Evolutionary conservation across 352 stramenopile species (phyloP), one percentile per base, ranked within the genome.

Genomic region (Globisporangium nagaii): DNA sequence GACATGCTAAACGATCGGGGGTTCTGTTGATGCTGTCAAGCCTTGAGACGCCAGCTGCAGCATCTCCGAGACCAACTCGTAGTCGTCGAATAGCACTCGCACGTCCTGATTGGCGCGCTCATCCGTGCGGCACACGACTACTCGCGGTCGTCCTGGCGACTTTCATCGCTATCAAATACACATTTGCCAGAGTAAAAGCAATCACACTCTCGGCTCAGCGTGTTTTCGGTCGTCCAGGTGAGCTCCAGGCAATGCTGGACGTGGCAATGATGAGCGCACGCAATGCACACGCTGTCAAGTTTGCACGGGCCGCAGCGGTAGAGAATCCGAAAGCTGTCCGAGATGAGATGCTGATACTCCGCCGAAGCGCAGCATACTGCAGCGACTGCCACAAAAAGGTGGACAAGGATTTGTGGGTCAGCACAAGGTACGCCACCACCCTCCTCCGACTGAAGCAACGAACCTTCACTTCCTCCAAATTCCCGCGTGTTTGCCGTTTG

Each of bases 261-360:
- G 45, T 90, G 78, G 37, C 79, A 92, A 27, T 63, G 65, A 46
- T 87, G 71, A 3, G 77, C 82, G 37, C 82, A 92, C 30, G 73
- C 82, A 45, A 92, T 71, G 57, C 82, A 90, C 20, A 90, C 42
- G 5, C 60, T 66, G 17, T 68, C 57, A 2, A 86, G 40, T 17
- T 75, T 66, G 42, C 78, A 90, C 17, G 70, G 63, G 8, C 72
- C 72, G 30, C 79, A 90, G 13, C 63, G 65, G 42, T 84, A 93
- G 3, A 87, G 42, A 24, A 91, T 84, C 8, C 78, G 72, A 43
- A 90, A 87, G 46, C 70, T 84, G 56, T 88, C 79, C n/a, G 82
- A 92, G 24, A 68, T 84, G 2, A 92, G 45, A 27, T 60, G 76
- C 51, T 86, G 69, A 60, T 78, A 78, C 22, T 79, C 70, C 11